These are phyloP conservation scores for Rhodamnia argentea DNA, from an alignment of 345 rosid genomes.

Conservation along the genomic window DNA sequence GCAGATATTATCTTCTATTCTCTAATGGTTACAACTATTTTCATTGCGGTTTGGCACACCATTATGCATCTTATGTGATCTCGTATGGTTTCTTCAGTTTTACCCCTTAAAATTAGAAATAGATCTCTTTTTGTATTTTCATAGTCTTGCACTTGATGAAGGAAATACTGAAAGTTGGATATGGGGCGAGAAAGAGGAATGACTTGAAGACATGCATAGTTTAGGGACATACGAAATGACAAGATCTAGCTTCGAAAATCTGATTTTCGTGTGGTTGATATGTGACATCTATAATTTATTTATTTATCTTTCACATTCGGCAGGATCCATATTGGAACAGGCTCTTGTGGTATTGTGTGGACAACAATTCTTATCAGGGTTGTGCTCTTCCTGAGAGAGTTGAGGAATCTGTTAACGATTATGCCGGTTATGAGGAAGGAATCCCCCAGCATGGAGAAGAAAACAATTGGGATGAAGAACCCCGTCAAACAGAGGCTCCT, in stretches of 20 bases:
- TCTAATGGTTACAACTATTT: not conserved
- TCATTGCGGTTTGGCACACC: not conserved
- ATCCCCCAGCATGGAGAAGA: not conserved
- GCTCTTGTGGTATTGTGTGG: conserved; percentile 69
- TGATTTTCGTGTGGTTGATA: not conserved
- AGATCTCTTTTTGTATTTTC: not conserved
- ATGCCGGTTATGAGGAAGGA: not conserved
- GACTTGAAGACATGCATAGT: not conserved
- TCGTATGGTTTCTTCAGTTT: not conserved
- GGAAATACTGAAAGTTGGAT: not conserved
- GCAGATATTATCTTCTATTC: not conserved
- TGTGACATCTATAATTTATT: not conserved
- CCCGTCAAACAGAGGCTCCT: conserved; percentile 10
- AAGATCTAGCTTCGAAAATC: not conserved
- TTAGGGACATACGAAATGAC: not conserved
- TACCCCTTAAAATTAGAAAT: not conserved
- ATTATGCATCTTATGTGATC: not conserved
- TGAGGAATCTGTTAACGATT: conserved; percentile 1
- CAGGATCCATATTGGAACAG: conserved; percentile 70
- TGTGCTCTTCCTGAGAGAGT: conserved; percentile 63
- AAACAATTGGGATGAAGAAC: conserved; percentile 19
- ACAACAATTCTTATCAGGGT: conserved; percentile 65
- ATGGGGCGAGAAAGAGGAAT: not conserved
- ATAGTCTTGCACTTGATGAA: not conserved
- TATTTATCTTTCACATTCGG: not conserved